Conservation (phyloP, 768 basidiomycete species). For the Suillus hirtellus region DNA sequence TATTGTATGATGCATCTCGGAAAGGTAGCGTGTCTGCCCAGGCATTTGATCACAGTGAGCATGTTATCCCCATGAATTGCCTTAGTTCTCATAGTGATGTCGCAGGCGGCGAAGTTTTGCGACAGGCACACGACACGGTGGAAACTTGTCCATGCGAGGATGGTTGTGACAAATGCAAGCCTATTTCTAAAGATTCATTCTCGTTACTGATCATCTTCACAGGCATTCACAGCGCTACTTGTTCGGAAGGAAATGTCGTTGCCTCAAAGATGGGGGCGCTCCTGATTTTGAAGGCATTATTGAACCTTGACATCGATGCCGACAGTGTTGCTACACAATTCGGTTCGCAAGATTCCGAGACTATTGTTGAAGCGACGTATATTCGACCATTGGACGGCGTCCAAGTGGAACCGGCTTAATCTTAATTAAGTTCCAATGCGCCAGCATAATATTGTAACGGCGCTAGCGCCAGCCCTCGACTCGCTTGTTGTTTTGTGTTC, state of each 20-base stretch:
- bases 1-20: constrained; percentile 77
- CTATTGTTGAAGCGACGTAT: constrained; percentile 53
- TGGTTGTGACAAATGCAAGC: constrained; percentile 72
- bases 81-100: constrained; percentile 1
- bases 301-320: constrained; percentile 44
- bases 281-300: constrained; percentile 61
- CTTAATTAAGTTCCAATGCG: neutral
- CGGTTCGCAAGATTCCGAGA: constrained; percentile 37
- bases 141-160: constrained; percentile 63
- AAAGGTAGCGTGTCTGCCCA: constrained; percentile 73
- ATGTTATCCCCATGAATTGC: neutral
- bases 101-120: constrained; percentile 57
- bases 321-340: constrained; percentile 38
- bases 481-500: neutral
- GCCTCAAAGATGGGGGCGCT: constrained; percentile 75
- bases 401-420: constrained; percentile 42
- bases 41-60: constrained; percentile 77
- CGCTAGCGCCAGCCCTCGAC: neutral
- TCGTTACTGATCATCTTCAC: neutral
- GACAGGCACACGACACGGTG: constrained; percentile 56
- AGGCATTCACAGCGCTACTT: constrained; percentile 70
- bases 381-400: constrained; percentile 48
- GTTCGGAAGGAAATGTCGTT: constrained; percentile 73
- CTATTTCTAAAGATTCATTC: neutral
- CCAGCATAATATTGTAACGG: neutral